Conservation (phyloP, 2,329 filamentous ascomycete species). For the Diplodia corticola region DNA sequence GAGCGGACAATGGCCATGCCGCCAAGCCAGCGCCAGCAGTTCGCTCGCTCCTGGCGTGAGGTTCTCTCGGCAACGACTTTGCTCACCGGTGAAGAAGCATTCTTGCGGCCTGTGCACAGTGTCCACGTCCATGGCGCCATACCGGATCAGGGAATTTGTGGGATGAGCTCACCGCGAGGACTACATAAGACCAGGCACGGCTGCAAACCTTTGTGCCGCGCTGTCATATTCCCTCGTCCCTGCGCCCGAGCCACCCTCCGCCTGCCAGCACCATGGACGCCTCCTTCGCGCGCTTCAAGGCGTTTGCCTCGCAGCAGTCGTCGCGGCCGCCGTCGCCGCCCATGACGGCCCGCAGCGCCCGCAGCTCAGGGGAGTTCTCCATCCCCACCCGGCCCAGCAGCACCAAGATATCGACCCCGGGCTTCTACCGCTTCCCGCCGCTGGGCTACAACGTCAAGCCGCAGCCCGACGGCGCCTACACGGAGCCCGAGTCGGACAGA, state of each 20-base stretch:
- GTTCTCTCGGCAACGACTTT: not conserved
- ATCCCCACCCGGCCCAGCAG: not conserved
- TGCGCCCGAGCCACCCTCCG: no score
- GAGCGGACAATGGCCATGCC: no score
- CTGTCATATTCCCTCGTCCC: not conserved
- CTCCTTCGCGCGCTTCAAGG: not conserved
- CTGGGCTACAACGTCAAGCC: slow-evolving; percentile 3
- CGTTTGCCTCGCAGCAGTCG: not conserved
- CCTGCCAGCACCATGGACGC: not conserved
- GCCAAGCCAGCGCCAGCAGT: not conserved
- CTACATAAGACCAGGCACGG: not conserved
- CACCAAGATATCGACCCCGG: not conserved
- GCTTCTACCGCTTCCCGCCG: not conserved
- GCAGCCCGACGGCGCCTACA: not conserved
- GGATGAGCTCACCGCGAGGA: slow-evolving; percentile 1
- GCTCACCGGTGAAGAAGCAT: not conserved
- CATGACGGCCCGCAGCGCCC: not conserved
- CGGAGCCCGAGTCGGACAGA: not conserved
- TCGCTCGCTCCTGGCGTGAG: not conserved
- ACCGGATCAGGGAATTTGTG: not conserved
- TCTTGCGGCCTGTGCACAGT: slow-evolving; percentile 2
- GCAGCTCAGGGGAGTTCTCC: not conserved
- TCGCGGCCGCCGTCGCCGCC: not conserved
- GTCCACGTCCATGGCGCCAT: not conserved
- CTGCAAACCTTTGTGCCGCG: not conserved